Evolutionary conservation across 768 basidiomycete genomes (phyloP).

Genomic region (Rhodotorula graminis): DNA sequence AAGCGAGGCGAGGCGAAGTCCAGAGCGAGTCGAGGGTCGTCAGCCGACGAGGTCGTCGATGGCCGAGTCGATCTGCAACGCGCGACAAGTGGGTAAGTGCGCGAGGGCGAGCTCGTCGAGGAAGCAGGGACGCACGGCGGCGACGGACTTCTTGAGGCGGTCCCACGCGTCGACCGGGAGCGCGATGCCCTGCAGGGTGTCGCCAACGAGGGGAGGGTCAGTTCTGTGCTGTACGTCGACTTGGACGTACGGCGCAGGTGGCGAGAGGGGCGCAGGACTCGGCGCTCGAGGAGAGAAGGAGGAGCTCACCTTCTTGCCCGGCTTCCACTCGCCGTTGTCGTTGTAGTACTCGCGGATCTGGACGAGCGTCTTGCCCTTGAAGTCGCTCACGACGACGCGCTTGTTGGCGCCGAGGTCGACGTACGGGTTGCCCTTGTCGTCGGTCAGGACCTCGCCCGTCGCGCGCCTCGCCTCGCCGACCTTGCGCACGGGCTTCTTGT

Average conservation of each 20-base stretch:
- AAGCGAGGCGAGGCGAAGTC: no score
- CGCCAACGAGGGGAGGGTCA: background rate
- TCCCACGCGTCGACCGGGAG: constrained; percentile 44
- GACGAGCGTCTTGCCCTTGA: constrained; percentile 42
- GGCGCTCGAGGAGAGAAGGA: no score
- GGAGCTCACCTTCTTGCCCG: constrained; percentile 37
- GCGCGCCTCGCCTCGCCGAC: background rate
- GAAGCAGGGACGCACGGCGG: background rate
- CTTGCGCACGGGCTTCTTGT: constrained; percentile 16
- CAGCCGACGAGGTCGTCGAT: no score
- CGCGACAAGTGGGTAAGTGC: background rate
- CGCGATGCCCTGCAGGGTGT: constrained; percentile 33
- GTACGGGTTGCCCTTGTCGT: constrained; percentile 24
- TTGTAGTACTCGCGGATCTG: constrained; percentile 47
- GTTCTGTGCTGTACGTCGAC: no score
- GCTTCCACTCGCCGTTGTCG: constrained; percentile 42
- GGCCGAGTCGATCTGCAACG: constrained; percentile 36
- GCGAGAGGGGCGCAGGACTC: no score
- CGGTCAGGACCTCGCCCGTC: background rate
- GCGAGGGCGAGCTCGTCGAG: background rate
- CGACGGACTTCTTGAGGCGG: constrained; percentile 29
- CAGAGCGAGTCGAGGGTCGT: no score
- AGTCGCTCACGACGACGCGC: constrained; percentile 44
- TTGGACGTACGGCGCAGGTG: background rate
- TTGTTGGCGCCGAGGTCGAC: constrained; percentile 41